Evolutionary conservation across 2,329 filamentous ascomycete species (phyloP).

Genomic region (Xylariales sp.): DNA sequence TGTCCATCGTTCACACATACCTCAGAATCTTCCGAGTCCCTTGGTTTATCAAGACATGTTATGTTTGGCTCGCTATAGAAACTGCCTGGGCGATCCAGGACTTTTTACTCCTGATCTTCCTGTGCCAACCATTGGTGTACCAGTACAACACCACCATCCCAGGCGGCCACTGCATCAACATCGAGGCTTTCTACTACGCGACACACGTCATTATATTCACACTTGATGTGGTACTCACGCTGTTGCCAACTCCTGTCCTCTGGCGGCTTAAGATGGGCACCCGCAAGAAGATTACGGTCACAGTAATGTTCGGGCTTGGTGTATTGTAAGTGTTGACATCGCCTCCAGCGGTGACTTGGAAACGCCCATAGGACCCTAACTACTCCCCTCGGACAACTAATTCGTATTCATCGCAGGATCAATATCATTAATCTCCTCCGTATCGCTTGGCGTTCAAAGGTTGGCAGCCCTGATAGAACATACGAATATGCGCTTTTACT

Average conservation of each 20-base stretch:
- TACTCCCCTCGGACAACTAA: neutral
- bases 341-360: too few relatives aligned
- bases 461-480: neutral
- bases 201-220: neutral
- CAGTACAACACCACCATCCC: neutral
- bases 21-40: neutral
- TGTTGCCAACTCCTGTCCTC: neutral
- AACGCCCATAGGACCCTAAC: too few relatives aligned
- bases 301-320: neutral
- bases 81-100: neutral
- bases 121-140: neutral
- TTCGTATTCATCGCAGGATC: neutral
- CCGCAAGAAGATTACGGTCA: neutral
- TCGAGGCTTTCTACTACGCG: neutral
- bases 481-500: neutral
- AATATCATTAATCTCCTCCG: neutral
- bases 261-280: neutral
- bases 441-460: neutral
- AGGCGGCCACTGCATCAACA: neutral
- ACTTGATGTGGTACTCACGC: neutral
- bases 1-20: neutral
- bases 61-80: neutral
- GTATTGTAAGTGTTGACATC: neutral
- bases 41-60: slow-evolving; percentile 2
- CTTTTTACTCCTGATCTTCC: neutral